phyloP scores from a whole-genome alignment of 1,284 basidiomycete genomes.

The Cryptococcus hybrid region DNA sequence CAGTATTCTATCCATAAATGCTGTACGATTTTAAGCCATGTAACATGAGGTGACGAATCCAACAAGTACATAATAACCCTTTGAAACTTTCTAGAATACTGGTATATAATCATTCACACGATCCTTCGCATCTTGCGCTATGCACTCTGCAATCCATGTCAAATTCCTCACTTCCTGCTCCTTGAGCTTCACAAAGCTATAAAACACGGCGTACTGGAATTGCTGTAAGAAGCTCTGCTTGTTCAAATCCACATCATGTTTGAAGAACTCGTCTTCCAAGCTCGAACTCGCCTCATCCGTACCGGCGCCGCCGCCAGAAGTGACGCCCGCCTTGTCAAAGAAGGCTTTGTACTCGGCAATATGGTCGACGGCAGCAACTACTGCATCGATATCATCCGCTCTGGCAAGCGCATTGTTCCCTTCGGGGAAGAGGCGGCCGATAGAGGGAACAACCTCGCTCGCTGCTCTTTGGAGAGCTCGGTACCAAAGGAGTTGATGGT shows the following conservation, averaged over 20 bases:
- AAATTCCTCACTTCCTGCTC: conserved; percentile 98
- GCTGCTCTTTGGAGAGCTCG: conserved; percentile 89
- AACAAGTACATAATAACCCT: neutral
- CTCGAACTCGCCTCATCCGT: conserved; percentile 58
- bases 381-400: conserved; percentile 94
- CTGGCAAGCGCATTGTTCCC: conserved; percentile 93
- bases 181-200: conserved; percentile 93
- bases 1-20: too few species aligned
- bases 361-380: conserved; percentile 81
- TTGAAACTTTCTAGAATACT: conserved; percentile 53
- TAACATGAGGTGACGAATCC: neutral
- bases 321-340: conserved; percentile 63
- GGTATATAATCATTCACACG: conserved; percentile 91
- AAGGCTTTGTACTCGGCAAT: conserved; percentile 88
- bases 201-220: conserved; percentile 91
- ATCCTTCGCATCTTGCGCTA: conserved; percentile 89
- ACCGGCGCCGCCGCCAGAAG: conserved; percentile 20
- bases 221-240: conserved; percentile 93
- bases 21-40: too few species aligned
- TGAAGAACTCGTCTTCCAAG: conserved; percentile 95
- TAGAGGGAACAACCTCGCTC: conserved; percentile 90
- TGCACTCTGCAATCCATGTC: conserved; percentile 97
- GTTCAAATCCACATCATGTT: conserved; percentile 88
- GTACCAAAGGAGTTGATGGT: conserved; percentile 99
- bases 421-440: conserved; percentile 91